These are phyloP conservation scores for Auricularia sp. DNA, from an alignment of 768 basidiomycete genomes.

Conservation along the genomic window DNA sequence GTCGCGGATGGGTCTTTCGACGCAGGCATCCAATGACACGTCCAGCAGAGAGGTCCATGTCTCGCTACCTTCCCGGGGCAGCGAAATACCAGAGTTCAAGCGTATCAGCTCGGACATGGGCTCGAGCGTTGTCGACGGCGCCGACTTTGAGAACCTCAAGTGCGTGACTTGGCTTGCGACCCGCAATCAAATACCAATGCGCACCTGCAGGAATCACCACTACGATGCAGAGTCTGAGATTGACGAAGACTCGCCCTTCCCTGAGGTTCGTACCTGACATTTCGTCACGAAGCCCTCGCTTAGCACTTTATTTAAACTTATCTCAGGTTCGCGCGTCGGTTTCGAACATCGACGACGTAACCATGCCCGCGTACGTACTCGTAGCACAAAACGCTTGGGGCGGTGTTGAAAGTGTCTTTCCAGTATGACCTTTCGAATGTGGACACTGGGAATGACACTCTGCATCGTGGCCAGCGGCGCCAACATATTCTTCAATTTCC, in stretches of 20 bases:
- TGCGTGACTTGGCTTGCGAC: neutral
- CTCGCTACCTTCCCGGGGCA: conserved; percentile 4
- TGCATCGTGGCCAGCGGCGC: conserved; percentile 23
- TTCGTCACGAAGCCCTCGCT: neutral
- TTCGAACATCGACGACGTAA: conserved; percentile 39
- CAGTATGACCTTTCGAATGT: conserved; percentile 30
- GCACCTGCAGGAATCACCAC: neutral
- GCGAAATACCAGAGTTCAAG: conserved; percentile 2
- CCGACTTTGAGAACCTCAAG: conserved; percentile 2
- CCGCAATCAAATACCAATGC: neutral
- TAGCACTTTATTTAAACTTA: neutral
- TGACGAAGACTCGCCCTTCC: conserved; percentile 37
- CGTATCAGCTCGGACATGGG: conserved; percentile 4
- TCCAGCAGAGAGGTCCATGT: conserved; percentile 8
- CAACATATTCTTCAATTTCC: conserved; percentile 36
- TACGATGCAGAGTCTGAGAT: conserved; percentile 6
- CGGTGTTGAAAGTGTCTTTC: neutral
- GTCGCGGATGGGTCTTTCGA: conserved; percentile 1
- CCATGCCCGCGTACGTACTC: conserved; percentile 30
- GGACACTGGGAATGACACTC: conserved; percentile 31
- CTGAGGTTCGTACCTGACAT: conserved; percentile 31
- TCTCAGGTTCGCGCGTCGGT: conserved; percentile 33
- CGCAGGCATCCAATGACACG: neutral
- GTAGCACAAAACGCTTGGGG: neutral
- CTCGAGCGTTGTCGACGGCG: conserved; percentile 4